Evolutionary conservation across 75 land plant species (phyloP).

Genomic region (Pinus tabuliformis): DNA sequence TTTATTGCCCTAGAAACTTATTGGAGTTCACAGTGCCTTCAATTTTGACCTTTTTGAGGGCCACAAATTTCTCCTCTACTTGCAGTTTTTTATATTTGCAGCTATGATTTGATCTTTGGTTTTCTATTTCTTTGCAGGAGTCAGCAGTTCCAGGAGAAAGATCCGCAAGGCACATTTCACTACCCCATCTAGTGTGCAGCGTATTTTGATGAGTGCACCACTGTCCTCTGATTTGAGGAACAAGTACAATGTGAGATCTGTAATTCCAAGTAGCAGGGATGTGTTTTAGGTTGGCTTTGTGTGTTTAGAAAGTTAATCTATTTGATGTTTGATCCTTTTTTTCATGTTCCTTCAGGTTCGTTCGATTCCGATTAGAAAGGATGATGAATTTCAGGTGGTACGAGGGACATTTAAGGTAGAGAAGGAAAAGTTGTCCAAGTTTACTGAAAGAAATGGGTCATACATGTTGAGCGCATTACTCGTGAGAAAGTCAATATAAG

Average conservation of each 20-base stretch:
- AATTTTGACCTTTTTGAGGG: too few relatives aligned
- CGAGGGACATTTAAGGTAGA: slow-evolving; percentile 27
- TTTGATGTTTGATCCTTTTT: not conserved
- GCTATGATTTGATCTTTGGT: too few relatives aligned
- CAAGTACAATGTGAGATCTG: slow-evolving; percentile 15
- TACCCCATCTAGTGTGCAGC: slow-evolving; percentile 33
- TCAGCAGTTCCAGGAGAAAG: slow-evolving; percentile 29
- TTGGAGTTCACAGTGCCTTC: too few relatives aligned
- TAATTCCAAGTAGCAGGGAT: too few relatives aligned
- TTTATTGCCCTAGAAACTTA: too few relatives aligned
- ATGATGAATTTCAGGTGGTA: slow-evolving; percentile 33
- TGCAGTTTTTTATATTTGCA: too few relatives aligned
- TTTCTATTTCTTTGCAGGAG: not conserved
- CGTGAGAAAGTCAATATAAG: slow-evolving; percentile 17
- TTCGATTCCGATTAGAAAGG: slow-evolving; percentile 29
- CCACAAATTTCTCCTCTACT: too few relatives aligned
- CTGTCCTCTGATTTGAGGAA: slow-evolving; percentile 28
- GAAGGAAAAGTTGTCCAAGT: slow-evolving; percentile 33
- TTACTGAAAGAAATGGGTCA: slow-evolving; percentile 30
- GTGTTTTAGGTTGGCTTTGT: not conserved
- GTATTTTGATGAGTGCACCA: slow-evolving; percentile 34
- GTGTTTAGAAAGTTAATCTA: not conserved
- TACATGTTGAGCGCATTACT: slow-evolving; percentile 30
- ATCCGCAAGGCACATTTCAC: slow-evolving; percentile 38
- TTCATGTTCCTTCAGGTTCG: slow-evolving; percentile 13